These are phyloP conservation scores for Fistulinella cinereoalba DNA, from an alignment of 1,284 basidiomycete species.

Conservation along the genomic window DNA sequence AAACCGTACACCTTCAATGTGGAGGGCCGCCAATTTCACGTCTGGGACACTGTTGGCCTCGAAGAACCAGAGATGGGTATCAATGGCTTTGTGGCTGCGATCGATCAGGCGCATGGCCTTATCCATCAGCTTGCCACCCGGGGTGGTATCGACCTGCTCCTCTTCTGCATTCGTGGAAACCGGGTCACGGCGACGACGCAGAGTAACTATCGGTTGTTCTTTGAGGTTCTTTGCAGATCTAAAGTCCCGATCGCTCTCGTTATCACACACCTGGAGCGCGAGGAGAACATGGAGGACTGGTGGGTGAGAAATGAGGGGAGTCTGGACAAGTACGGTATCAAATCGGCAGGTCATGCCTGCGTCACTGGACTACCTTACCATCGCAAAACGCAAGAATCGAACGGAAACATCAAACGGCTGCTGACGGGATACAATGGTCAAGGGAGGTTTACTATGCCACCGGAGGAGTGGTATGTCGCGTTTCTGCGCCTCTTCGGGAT, in stretches of 20 bases:
- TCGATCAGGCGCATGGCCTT: conserved; percentile 36
- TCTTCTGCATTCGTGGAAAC: conserved; percentile 39
- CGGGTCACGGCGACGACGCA: conserved; percentile 33
- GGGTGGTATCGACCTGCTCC: conserved; percentile 38
- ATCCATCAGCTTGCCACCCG: conserved; percentile 27
- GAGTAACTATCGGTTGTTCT: conserved; percentile 40
- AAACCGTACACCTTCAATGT: conserved; percentile 25
- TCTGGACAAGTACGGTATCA: conserved; percentile 27
- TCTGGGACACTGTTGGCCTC: conserved; percentile 44
- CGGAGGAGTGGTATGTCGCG: conserved; percentile 26
- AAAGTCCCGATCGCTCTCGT: conserved; percentile 37
- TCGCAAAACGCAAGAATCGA: conserved; percentile 27
- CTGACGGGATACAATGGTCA: conserved; percentile 10
- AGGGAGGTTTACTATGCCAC: conserved; percentile 28
- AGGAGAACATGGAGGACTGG: conserved; percentile 31
- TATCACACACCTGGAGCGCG: conserved; percentile 40
- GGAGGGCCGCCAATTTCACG: conserved; percentile 8
- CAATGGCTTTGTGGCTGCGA: conserved; percentile 29
- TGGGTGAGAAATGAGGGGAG: conserved; percentile 27
- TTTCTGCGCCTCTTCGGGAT: conserved; percentile 28
- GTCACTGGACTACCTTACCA: conserved; percentile 31
- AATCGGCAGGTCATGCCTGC: conserved; percentile 26
- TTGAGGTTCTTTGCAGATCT: conserved; percentile 32
- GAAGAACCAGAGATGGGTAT: conserved; percentile 33
- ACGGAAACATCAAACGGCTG: conserved; percentile 14